Conservation (phyloP, 1,139 yeast genomes). For the Saccharomyces hybrid region DNA sequence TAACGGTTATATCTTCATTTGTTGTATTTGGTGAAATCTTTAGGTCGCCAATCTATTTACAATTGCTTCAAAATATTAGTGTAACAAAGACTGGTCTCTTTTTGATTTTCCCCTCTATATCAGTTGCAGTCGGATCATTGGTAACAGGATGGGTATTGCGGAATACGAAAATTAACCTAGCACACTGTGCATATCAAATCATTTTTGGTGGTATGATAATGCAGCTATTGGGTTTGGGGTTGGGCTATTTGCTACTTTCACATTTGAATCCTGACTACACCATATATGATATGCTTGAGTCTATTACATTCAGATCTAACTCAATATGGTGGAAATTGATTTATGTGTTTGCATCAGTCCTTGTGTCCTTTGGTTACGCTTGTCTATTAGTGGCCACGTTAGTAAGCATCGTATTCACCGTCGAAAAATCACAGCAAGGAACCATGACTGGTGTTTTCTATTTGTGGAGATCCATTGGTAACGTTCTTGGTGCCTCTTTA, state of each 20-base stretch:
- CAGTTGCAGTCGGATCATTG: constrained; percentile 53
- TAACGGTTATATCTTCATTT: constrained; percentile 27
- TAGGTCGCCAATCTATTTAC: constrained; percentile 48
- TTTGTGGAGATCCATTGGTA: constrained; percentile 42
- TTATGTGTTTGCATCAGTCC: constrained; percentile 17
- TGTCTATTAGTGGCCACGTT: constrained; percentile 28
- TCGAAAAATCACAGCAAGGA: constrained; percentile 31
- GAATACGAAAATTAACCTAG: constrained; percentile 23
- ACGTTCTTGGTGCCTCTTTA: constrained; percentile 41
- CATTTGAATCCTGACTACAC: constrained; percentile 17
- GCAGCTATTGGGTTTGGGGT: constrained; percentile 21
- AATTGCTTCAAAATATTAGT: constrained; percentile 43
- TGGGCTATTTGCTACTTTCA: constrained; percentile 15
- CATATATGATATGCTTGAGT: background rate
- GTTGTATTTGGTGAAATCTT: constrained; percentile 36
- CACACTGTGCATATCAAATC: constrained; percentile 25
- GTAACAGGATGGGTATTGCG: constrained; percentile 44
- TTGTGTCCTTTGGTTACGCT: constrained; percentile 27
- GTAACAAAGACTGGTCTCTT: constrained; percentile 48
- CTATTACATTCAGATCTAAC: constrained; percentile 9
- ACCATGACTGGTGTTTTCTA: constrained; percentile 38
- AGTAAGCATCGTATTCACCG: constrained; percentile 31
- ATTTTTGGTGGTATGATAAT: constrained; percentile 18
- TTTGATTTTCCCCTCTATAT: constrained; percentile 41
- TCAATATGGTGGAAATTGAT: constrained; percentile 24